A percentile compares a stretch with the other conserved stretches of the same genome.
Conservation (phyloP, 208 protist genomes). For the Leishmania lainsoni region DNA sequence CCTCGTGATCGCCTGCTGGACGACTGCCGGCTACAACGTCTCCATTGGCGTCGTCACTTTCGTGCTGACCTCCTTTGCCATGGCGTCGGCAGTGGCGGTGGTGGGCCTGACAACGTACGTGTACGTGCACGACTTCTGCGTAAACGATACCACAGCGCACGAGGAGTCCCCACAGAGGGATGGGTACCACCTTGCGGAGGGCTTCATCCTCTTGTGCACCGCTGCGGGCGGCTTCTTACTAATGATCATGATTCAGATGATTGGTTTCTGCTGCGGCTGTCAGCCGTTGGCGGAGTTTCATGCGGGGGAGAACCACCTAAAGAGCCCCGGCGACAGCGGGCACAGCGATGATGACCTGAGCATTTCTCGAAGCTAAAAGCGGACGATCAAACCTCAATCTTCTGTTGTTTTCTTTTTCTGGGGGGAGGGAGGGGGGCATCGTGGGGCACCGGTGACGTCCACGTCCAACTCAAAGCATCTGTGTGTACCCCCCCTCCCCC, state of each 20-base stretch:
- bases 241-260: neutral
- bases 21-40: neutral
- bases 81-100: neutral
- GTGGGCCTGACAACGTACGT: neutral
- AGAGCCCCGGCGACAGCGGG: neutral
- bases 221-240: conserved; percentile 28
- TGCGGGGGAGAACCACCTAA: neutral
- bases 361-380: neutral
- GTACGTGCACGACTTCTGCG: neutral
- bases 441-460: too few relatives aligned
- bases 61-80: neutral
- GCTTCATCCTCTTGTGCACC: conserved; percentile 25
- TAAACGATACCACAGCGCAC: fast-evolving
- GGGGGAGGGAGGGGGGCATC: neutral
- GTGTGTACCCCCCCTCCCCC: neutral
- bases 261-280: conserved; percentile 9
- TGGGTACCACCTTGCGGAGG: conserved; percentile 25
- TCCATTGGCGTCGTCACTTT: neutral
- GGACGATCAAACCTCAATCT: neutral
- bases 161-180: neutral
- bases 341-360: neutral
- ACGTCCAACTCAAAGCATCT: too few relatives aligned
- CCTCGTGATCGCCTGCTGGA: conserved; percentile 6
- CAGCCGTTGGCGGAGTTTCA: neutral
- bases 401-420: neutral